Base-by-base conservation (phyloP, 176 grass and related monocot species). In the Cocos nucifera region DNA sequence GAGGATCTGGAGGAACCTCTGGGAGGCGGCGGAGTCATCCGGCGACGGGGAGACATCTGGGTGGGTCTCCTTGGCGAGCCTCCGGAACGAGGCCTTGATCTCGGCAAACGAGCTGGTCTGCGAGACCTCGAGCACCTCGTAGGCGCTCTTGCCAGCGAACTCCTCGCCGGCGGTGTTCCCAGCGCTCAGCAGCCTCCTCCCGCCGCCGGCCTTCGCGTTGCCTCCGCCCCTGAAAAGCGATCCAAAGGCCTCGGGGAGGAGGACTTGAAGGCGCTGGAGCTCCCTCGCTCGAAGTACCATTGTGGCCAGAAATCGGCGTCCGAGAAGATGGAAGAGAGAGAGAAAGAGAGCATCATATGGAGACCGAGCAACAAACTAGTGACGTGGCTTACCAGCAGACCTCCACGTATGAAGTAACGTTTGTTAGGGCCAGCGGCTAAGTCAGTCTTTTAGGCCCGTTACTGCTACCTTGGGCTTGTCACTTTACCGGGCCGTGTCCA, bases 31-130 rank as follows among this genome's bases (percentile, higher is more conserved):
- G 18, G 74, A 39, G 14, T 19, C 28, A 23, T 62, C 44, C 4
- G 23, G 21, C 26, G 61, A 63, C 20, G 25, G 59, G 0, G 75
- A 78, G 26, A 97, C 71, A 69, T 97, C 92, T 15, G 92, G 92
- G 68, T 97, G 91, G 19, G 92, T 97, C 77, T 83, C 92, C 58
- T 97, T 97, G 20, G 92, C 92, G 12, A 90, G 83, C 66, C 74
- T 89, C 26, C 85, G 84, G 66, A 97, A 97, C 39, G 83, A 90
- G 20, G 66, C 76, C 74, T 88, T 97, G 72, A 97, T 97, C 75
- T 97, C 92, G 19, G 78, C 64, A 61, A 56, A 54, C 27, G 87
- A 85, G 76, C 92, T 88, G 51, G 72, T 56, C 75, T 97, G 75
- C n/a, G 54, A 69, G 1, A 96, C 73, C n/a, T 84, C 83, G 19